phyloP scores from a whole-genome alignment of 1,139 yeast species.

The Eremothecium cymbalariae region DNA sequence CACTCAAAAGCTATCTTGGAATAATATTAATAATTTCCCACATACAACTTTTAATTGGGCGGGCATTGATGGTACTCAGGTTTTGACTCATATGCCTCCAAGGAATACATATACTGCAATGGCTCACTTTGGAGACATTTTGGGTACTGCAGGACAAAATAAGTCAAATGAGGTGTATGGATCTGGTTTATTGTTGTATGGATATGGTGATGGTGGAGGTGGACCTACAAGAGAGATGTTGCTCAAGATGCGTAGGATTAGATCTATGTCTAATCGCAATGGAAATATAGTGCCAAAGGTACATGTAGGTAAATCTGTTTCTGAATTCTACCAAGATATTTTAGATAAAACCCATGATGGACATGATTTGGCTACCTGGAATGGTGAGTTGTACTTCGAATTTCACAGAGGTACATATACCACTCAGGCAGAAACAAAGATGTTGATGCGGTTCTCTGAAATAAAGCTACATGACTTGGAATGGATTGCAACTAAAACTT shows the following conservation, averaged over 20 bases:
- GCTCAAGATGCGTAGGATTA: conserved; percentile 81
- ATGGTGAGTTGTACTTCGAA: conserved; percentile 88
- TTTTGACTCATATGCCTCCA: conserved; percentile 95
- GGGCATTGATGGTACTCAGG: conserved; percentile 87
- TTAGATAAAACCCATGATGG: conserved; percentile 60
- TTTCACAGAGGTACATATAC: conserved; percentile 97
- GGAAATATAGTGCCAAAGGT: conserved; percentile 76
- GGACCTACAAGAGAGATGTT: conserved; percentile 93
- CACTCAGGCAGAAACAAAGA: conserved; percentile 80
- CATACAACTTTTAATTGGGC: conserved; percentile 91
- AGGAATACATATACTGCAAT: conserved; percentile 89
- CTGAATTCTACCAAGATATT: conserved; percentile 67
- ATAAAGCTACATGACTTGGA: conserved; percentile 77
- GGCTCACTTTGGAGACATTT: conserved; percentile 88
- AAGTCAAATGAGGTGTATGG: conserved; percentile 76
- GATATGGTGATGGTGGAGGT: conserved; percentile 98
- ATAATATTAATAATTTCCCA: conserved; percentile 85
- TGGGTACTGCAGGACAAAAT: conserved; percentile 70
- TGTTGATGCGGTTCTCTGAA: conserved; percentile 73
- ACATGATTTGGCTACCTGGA: conserved; percentile 69
- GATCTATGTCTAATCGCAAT: conserved; percentile 76
- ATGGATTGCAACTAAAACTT: conserved; percentile 67
- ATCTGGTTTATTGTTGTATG: conserved; percentile 72
- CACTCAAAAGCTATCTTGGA: conserved; percentile 94
- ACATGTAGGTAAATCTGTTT: conserved; percentile 60